These are phyloP conservation scores for Cyphellophora attinorum DNA, from an alignment of 2,329 filamentous ascomycete genomes.

Conservation along the genomic window DNA sequence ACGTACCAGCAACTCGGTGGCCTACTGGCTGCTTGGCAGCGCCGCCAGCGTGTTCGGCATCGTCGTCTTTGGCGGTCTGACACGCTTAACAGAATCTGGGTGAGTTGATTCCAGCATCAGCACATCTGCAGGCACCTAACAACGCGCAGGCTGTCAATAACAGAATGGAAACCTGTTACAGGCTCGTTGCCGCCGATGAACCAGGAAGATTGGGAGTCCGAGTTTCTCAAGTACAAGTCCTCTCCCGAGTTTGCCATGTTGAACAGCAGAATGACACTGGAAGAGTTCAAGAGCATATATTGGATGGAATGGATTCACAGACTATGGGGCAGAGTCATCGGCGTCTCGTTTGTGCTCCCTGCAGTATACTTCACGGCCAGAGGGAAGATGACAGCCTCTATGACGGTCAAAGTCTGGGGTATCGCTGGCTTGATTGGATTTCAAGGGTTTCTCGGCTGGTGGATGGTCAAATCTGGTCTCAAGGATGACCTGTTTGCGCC, in stretches of 20 bases:
- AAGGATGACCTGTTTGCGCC: constrained; percentile 92
- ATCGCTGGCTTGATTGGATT: constrained; percentile 88
- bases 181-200: constrained; percentile 78
- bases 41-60: constrained; percentile 94
- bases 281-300: constrained; percentile 97
- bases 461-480: constrained; percentile 97
- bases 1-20: constrained; percentile 59
- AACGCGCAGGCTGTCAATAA: constrained; percentile 84
- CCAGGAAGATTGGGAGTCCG: constrained; percentile 74
- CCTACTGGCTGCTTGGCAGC: constrained; percentile 86
- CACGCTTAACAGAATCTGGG: constrained; percentile 91
- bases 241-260: constrained; percentile 88
- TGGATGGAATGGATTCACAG: constrained; percentile 99
- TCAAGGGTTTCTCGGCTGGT: constrained; percentile 94
- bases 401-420: constrained; percentile 67
- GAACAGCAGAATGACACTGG: constrained; percentile 84
- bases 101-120: too few species aligned
- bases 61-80: constrained; percentile 88
- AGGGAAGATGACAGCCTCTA: constrained; percentile 64
- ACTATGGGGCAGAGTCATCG: constrained; percentile 86
- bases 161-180: constrained; percentile 96
- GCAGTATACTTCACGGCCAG: constrained; percentile 80
- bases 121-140: too few species aligned
- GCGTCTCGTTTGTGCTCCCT: constrained; percentile 79
- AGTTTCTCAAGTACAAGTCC: constrained; percentile 84